These are phyloP conservation scores for Sclerotinia nivalis DNA, from an alignment of 2,329 filamentous ascomycete genomes.

Conservation along the genomic window DNA sequence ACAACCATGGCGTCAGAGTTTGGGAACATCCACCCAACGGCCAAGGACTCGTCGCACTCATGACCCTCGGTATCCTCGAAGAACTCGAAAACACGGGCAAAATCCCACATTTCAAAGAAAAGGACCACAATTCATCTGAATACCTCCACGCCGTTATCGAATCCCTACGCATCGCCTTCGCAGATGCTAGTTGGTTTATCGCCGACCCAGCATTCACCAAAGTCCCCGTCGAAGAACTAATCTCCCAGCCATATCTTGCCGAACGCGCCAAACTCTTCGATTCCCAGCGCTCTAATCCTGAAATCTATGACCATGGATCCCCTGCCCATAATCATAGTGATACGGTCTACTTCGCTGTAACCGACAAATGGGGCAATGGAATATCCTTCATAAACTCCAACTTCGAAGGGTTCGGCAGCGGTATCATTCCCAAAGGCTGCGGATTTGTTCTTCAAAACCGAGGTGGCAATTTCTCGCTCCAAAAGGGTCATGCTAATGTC, in stretches of 20 bases:
- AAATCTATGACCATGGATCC: slow-evolving; percentile 68
- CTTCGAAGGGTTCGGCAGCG: slow-evolving; percentile 85
- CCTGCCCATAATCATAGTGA: slow-evolving; percentile 85
- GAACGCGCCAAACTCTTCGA: slow-evolving; percentile 63
- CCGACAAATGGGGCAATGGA: slow-evolving; percentile 81
- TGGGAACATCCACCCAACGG: slow-evolving; percentile 98
- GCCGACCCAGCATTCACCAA: slow-evolving; percentile 73
- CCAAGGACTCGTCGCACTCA: slow-evolving; percentile 91
- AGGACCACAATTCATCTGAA: slow-evolving; percentile 77
- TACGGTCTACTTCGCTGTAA: slow-evolving; percentile 90
- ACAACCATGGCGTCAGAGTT: slow-evolving; percentile 66
- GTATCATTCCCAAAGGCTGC: slow-evolving; percentile 80
- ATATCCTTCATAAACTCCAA: slow-evolving; percentile 97
- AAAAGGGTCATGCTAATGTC: slow-evolving; percentile 72
- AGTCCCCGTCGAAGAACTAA: slow-evolving; percentile 69
- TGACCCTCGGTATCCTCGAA: slow-evolving; percentile 90
- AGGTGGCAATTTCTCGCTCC: slow-evolving; percentile 79
- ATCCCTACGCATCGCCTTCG: slow-evolving; percentile 82
- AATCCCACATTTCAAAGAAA: slow-evolving; percentile 67
- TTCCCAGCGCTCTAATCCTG: slow-evolving; percentile 59
- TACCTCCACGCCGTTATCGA: slow-evolving; percentile 90
- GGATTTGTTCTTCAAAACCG: slow-evolving; percentile 96
- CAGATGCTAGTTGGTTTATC: slow-evolving; percentile 88
- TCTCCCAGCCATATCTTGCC: slow-evolving; percentile 73
- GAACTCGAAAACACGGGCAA: slow-evolving; percentile 74